Evolutionary conservation across 495 filamentous ascomycete species (phyloP), one percentile per base, ranked within the genome.

Genomic region (Aspergillus campestris): DNA sequence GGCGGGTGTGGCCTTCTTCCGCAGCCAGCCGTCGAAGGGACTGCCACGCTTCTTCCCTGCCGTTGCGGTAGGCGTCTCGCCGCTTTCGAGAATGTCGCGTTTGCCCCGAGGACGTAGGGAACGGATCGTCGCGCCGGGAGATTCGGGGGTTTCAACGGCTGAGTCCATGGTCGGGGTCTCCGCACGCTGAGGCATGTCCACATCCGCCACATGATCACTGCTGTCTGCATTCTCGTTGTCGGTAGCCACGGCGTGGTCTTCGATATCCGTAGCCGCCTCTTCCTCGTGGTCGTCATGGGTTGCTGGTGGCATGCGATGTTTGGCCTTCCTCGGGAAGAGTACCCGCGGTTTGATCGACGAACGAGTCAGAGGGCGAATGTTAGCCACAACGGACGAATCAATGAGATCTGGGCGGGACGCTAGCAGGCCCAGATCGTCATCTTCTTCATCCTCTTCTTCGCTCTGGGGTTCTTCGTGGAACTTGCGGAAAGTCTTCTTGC

Each of bases 271-370:
- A 9, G 69, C 62, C 5, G 67, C 73, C 42, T 79, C 72, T 51
- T 77, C 72, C 14, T 75, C 70, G 40, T 75, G 76, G 47, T 78
- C 70, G 28, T 52, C 31, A 32, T 49, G 50, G 29, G 60, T 59
- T 31, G 55, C 42, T 33, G 57, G 52, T 14, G 47, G 38, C 0
- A 43, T 52, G 11, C 40, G 59, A 47, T 72, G 57, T 32, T 67
- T 58, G 8, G 70, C 61, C 14, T 69, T 24, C 18, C 18, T 63
- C 10, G 87, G 82, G 69, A 95, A 98, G 8, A 98, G 80, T 10
- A 89, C 74, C 31, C 89, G 84, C 3, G 91, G 91, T 57, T 88
- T 87, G 65, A 94, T 75, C 3, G 82, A 75, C 0, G 82, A 80
- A 39, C 87, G 83, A 28, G 82, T 86, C 14, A 87, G 57, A 27